Conservation (phyloP, 2,329 filamentous ascomycete species). For the Talaromyces amestolkiae region DNA sequence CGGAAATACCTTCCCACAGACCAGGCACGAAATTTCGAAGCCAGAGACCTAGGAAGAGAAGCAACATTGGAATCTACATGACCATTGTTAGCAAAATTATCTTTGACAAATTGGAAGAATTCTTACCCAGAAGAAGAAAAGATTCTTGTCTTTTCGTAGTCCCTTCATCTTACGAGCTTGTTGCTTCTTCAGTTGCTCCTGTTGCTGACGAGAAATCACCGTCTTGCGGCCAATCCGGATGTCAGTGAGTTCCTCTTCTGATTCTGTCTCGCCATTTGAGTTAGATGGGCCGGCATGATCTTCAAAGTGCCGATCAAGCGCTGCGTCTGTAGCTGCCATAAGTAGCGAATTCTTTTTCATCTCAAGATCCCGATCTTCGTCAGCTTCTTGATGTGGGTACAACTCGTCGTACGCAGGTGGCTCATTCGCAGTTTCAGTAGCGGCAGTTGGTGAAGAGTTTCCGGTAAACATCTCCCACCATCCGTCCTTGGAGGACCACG, state of each 20-base stretch:
- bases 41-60: slow-evolving; percentile 48
- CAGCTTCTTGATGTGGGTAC: slow-evolving; percentile 54
- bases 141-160: slow-evolving; percentile 49
- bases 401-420: slow-evolving; percentile 79
- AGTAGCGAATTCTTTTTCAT: slow-evolving; percentile 45
- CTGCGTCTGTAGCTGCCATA: slow-evolving; percentile 45
- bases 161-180: slow-evolving; percentile 50
- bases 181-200: slow-evolving; percentile 47
- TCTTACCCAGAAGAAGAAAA: slow-evolving; percentile 56
- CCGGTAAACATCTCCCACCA: slow-evolving; percentile 69
- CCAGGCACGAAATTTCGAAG: slow-evolving; percentile 44
- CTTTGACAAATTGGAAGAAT: not conserved
- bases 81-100: not conserved
- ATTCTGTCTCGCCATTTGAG: slow-evolving; percentile 13
- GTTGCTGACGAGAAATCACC: slow-evolving; percentile 44
- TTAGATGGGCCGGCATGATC: slow-evolving; percentile 29
- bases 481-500: slow-evolving; percentile 42
- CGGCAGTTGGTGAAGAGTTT: slow-evolving; percentile 44
- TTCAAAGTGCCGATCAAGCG: slow-evolving; percentile 47
- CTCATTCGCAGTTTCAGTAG: slow-evolving; percentile 49
- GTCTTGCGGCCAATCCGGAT: slow-evolving; percentile 44
- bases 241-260: slow-evolving; percentile 35
- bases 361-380: slow-evolving; percentile 34
- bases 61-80: slow-evolving; percentile 47
- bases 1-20: slow-evolving; percentile 39